These are phyloP conservation scores for Neoboletus subvelutipes DNA, from an alignment of 768 basidiomycete genomes.

Conservation along the genomic window DNA sequence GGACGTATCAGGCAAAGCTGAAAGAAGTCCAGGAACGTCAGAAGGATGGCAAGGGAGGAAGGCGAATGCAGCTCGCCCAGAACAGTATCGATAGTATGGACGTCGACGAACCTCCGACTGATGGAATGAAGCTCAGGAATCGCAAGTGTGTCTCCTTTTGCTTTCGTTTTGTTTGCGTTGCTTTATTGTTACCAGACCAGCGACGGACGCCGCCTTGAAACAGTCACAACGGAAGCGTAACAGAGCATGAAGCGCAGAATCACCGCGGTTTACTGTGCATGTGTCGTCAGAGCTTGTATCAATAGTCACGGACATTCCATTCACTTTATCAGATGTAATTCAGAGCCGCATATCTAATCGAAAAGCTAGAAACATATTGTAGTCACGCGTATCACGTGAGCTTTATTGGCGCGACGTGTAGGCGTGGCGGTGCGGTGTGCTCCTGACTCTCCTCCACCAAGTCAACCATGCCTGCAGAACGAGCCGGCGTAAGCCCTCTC, in stretches of 20 bases:
- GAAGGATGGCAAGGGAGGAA: constrained; percentile 53
- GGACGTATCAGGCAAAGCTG: constrained; percentile 47
- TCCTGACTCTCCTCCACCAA: constrained; percentile 25
- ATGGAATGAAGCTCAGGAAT: constrained; percentile 49
- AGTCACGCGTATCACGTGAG: constrained; percentile 33
- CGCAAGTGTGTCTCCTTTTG: constrained; percentile 50
- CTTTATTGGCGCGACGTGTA: constrained; percentile 27
- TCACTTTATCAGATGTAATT: not conserved
- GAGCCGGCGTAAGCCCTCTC: constrained; percentile 65
- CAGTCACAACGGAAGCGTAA: constrained; percentile 60
- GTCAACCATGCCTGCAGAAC: constrained; percentile 64
- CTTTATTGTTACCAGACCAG: constrained; percentile 23
- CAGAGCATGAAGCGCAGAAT: constrained; percentile 39
- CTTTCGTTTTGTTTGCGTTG: not conserved
- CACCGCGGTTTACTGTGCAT: not conserved
- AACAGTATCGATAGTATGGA: constrained; percentile 52
- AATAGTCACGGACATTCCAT: not conserved
- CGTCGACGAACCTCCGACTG: constrained; percentile 57
- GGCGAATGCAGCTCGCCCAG: constrained; percentile 19
- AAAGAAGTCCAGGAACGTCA: constrained; percentile 64
- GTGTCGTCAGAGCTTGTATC: constrained; percentile 10
- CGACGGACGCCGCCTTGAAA: constrained; percentile 41
- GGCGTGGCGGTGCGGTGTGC: constrained; percentile 8
- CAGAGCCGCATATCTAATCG: not conserved
- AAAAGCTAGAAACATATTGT: not conserved